These are phyloP conservation scores for Lachancea meyersii DNA, from an alignment of 805 yeast species.

Conservation along the genomic window DNA sequence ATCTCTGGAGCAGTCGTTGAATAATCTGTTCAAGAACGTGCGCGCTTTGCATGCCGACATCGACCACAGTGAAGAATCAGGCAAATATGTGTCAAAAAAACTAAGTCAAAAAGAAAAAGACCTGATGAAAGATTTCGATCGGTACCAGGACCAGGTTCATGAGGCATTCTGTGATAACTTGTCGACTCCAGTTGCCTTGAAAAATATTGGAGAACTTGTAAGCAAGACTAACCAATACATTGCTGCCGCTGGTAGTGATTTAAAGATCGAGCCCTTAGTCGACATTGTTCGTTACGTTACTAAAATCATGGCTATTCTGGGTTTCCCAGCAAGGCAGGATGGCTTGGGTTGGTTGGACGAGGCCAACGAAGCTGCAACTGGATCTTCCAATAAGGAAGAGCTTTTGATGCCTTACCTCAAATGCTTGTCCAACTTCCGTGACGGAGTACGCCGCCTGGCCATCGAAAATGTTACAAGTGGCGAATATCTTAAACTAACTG, in stretches of 20 bases:
- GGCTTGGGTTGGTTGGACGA: constrained; percentile 67
- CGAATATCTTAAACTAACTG: constrained; percentile 63
- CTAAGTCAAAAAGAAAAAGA: constrained; percentile 48
- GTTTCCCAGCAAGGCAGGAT: constrained; percentile 67
- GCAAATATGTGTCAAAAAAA: constrained; percentile 56
- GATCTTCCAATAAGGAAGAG: constrained; percentile 47
- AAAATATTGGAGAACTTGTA: constrained; percentile 60
- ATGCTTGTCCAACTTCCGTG: constrained; percentile 73
- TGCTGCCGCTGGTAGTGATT: constrained; percentile 42
- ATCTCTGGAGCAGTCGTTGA: constrained; percentile 64
- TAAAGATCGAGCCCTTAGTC: constrained; percentile 59
- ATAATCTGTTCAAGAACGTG: constrained; percentile 81
- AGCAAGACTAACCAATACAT: constrained; percentile 69
- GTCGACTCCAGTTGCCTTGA: constrained; percentile 69
- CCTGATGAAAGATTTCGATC: constrained; percentile 44
- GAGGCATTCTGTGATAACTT: constrained; percentile 84
- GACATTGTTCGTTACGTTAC: constrained; percentile 66
- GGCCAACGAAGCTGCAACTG: constrained; percentile 15
- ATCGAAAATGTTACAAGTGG: constrained; percentile 48
- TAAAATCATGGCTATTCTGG: constrained; percentile 62
- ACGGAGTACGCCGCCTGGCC: constrained; percentile 68
- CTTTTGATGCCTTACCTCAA: constrained; percentile 73
- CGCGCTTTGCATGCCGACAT: constrained; percentile 72
- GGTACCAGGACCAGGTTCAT: constrained; percentile 57
- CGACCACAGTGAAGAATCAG: constrained; percentile 43